phyloP scores from a whole-genome alignment of 2,329 filamentous ascomycete species.

The Pseudocercospora eumusae region DNA sequence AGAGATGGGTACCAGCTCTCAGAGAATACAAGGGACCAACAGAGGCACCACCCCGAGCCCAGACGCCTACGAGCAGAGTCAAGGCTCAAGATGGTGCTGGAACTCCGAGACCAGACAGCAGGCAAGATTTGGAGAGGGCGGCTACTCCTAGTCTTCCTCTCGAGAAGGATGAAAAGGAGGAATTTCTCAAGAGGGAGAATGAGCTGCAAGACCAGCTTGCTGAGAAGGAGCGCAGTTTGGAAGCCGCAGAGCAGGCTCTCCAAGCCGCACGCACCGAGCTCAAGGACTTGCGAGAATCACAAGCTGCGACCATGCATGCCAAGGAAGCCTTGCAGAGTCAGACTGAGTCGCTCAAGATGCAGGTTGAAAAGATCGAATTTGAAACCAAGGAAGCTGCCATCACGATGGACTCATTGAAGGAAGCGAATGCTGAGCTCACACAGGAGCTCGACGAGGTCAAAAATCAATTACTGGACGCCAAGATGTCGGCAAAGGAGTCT shows the following conservation, averaged over 20 bases:
- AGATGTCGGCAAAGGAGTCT: constrained; percentile 94
- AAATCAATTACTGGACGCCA: constrained; percentile 90
- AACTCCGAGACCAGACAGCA: constrained; percentile 60
- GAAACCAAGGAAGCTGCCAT: constrained; percentile 96
- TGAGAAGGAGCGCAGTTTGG: constrained; percentile 83
- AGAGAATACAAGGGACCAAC: constrained; percentile 48
- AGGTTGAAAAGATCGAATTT: constrained; percentile 90
- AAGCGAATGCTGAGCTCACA: constrained; percentile 91
- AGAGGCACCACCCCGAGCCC: constrained; percentile 54
- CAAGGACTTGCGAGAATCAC: constrained; percentile 78
- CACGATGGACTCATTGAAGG: constrained; percentile 95
- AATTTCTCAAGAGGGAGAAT: constrained; percentile 92
- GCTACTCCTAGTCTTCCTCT: constrained; percentile 75
- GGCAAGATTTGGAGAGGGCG: constrained; percentile 72
- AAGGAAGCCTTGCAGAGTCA: constrained; percentile 85
- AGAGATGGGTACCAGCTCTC: constrained; percentile 76
- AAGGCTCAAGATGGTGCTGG: constrained; percentile 52
- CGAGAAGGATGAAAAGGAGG: constrained; percentile 86
- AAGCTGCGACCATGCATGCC: constrained; percentile 78
- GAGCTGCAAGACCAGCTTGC: constrained; percentile 95
- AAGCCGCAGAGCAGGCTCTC: constrained; percentile 75
- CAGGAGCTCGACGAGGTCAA: constrained; percentile 91
- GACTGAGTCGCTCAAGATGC: constrained; percentile 93
- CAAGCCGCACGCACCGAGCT: constrained; percentile 86
- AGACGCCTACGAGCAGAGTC: constrained; percentile 61